These are phyloP conservation scores for Cladophialophora psammophila DNA, from an alignment of 2,329 filamentous ascomycete species.

Conservation along the genomic window DNA sequence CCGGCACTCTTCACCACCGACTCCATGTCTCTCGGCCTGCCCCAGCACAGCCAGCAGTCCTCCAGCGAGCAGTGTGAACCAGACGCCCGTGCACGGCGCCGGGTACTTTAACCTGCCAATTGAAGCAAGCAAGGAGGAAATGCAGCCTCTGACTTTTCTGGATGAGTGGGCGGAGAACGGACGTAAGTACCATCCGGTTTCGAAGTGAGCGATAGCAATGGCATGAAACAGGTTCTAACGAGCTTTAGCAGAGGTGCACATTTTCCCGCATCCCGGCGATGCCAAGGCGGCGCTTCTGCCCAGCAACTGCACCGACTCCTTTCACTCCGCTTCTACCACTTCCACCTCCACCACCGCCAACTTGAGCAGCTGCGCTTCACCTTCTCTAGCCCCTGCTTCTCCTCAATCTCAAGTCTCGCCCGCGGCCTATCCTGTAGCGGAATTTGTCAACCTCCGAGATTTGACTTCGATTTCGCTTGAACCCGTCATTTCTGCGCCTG, in stretches of 20 bases:
- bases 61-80: constrained; percentile 67
- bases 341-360: constrained; percentile 16
- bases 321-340: constrained; percentile 5
- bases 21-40: constrained; percentile 83
- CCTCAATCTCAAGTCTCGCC: constrained; percentile 48
- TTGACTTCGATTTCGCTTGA: constrained; percentile 72
- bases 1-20: constrained; percentile 75
- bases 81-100: constrained; percentile 37
- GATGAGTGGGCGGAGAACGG: constrained; percentile 39
- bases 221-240: constrained; percentile 19
- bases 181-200: constrained; percentile 36
- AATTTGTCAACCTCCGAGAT: constrained; percentile 91
- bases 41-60: constrained; percentile 88
- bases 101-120: constrained; percentile 41
- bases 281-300: constrained; percentile 40
- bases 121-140: constrained; percentile 39
- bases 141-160: constrained; percentile 33
- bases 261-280: constrained; percentile 42
- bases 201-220: constrained; percentile 2
- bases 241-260: constrained; percentile 37
- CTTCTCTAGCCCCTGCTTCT: constrained; percentile 36
- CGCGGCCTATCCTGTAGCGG: constrained; percentile 71
- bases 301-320: constrained; percentile 27
- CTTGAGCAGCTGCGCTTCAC: constrained; percentile 38
- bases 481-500: constrained; percentile 49